Conservation (phyloP, 2,329 filamentous ascomycete species). For the Colletotrichum noveboracense region DNA sequence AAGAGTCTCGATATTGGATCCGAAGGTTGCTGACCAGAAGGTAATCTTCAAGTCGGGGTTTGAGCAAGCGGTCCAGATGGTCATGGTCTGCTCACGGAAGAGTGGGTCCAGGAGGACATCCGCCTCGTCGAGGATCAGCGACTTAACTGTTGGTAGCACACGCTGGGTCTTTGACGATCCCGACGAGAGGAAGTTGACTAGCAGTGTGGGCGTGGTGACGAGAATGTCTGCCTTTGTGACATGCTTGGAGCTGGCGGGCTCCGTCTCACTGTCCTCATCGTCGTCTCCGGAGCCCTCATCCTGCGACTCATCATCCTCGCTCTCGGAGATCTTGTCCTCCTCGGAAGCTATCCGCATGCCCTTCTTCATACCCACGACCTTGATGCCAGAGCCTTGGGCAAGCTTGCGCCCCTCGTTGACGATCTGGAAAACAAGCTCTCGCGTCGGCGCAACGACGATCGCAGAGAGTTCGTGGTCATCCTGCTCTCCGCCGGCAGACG, state of each 20-base stretch:
- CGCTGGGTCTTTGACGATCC: constrained; percentile 48
- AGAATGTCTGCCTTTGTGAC: constrained; percentile 78
- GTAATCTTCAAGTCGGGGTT: constrained; percentile 74
- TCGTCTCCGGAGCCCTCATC: constrained; percentile 41
- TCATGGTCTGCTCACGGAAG: constrained; percentile 87
- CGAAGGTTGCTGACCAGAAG: constrained; percentile 97
- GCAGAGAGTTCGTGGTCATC: constrained; percentile 62
- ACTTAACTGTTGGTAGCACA: constrained; percentile 70
- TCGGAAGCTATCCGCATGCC: constrained; percentile 63
- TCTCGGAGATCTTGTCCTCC: constrained; percentile 34
- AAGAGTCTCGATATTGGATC: constrained; percentile 86
- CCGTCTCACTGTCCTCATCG: constrained; percentile 33
- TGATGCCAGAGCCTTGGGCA: constrained; percentile 75
- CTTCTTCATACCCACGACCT: constrained; percentile 83
- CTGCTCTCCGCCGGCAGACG: constrained; percentile 42
- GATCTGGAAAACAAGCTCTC: constrained; percentile 80
- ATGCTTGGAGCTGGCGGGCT: constrained; percentile 39
- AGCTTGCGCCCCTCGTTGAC: constrained; percentile 88
- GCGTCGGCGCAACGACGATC: constrained; percentile 78
- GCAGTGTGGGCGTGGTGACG: constrained; percentile 78
- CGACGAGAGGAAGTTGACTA: constrained; percentile 70
- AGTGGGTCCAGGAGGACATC: constrained; percentile 92
- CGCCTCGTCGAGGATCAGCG: constrained; percentile 88
- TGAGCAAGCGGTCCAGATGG: constrained; percentile 81
- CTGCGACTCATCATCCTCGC: constrained; percentile 28